Conservation (phyloP, 495 filamentous ascomycete genomes). For the Xylaria intraflava region DNA sequence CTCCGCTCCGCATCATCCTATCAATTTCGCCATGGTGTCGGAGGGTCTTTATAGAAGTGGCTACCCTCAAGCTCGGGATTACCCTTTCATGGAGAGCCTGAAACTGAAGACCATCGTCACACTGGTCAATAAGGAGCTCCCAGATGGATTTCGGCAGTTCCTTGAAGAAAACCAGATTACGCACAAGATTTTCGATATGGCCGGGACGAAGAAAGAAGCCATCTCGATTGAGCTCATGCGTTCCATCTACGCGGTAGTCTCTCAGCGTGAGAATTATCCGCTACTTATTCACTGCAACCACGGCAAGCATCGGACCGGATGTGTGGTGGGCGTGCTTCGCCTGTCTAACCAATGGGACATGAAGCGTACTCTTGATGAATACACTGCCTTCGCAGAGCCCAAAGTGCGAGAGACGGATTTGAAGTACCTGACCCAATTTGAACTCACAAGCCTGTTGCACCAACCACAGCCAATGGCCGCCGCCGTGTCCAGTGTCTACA, state of each 20-base stretch:
- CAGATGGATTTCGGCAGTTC: constrained; percentile 53
- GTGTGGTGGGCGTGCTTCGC: constrained; percentile 65
- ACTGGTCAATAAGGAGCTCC: constrained; percentile 61
- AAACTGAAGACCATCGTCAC: constrained; percentile 71
- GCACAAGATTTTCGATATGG: constrained; percentile 63
- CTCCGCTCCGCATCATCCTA: neutral
- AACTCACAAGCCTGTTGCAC: constrained; percentile 20
- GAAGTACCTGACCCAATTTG: constrained; percentile 41
- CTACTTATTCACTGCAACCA: constrained; percentile 85
- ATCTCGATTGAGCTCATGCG: constrained; percentile 58
- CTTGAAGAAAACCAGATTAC: constrained; percentile 55
- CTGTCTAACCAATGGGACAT: constrained; percentile 56
- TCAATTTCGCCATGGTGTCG: constrained; percentile 61
- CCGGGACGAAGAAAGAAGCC: constrained; percentile 65
- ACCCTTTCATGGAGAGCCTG: constrained; percentile 55
- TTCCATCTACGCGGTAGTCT: constrained; percentile 55
- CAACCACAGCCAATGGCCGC: neutral
- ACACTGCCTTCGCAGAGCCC: constrained; percentile 55
- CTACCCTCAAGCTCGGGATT: constrained; percentile 60
- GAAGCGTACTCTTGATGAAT: constrained; percentile 56
- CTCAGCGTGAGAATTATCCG: constrained; percentile 63
- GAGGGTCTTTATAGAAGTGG: constrained; percentile 69
- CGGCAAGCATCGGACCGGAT: constrained; percentile 84
- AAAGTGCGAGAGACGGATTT: constrained; percentile 54
- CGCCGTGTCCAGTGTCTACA: neutral